Evolutionary conservation across 768 basidiomycete genomes (phyloP).

Genomic region (Boletus tomentosulus): DNA sequence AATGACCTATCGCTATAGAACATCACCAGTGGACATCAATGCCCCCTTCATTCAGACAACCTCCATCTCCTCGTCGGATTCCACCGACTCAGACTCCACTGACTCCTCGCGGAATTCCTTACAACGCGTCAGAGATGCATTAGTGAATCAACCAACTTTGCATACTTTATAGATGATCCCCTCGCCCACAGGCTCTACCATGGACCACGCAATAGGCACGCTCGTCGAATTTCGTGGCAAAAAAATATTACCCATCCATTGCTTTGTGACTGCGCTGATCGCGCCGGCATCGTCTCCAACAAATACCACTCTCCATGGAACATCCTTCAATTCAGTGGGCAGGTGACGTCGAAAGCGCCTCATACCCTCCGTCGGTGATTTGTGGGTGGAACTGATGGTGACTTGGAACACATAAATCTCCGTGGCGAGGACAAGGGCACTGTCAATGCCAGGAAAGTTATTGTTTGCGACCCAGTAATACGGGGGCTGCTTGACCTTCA

Average conservation of each 20-base stretch:
- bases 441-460: background rate
- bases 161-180: background rate
- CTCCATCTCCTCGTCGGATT: no score
- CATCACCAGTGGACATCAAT: no score
- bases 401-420: background rate
- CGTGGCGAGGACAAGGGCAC: background rate
- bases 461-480: background rate
- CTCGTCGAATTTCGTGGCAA: background rate
- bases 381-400: no score
- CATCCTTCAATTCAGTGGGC: background rate
- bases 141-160: background rate
- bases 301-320: background rate
- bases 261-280: background rate
- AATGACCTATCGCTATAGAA: no score
- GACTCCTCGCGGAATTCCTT: no score
- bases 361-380: background rate
- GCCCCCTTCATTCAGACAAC: no score
- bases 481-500: background rate
- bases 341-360: background rate
- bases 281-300: background rate
- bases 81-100: no score
- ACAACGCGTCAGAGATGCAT: no score
- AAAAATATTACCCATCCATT: background rate
- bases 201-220: background rate
- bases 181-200: background rate